Percentiles rank a stretch among this genome's conserved stretches.
These are phyloP conservation scores for Rhodotorula taiwanensis DNA, from an alignment of 768 basidiomycete species.

Conservation along the genomic window DNA sequence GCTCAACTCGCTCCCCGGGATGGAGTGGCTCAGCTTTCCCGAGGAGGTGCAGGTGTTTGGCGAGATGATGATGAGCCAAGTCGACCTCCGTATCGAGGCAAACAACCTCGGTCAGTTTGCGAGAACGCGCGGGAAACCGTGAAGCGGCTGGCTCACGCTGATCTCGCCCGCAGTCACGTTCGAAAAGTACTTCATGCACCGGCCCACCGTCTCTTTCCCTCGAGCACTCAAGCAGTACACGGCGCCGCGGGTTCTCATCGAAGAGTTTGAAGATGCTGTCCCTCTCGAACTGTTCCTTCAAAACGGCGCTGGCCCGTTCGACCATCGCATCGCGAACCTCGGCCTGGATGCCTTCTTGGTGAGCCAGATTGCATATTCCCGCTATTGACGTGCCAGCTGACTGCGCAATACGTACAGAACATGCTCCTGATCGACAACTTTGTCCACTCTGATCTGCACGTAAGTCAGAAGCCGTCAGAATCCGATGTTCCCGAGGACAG, in stretches of 20 bases:
- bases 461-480: slow-evolving; percentile 6
- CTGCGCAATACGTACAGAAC: slow-evolving; percentile 54
- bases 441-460: slow-evolving; percentile 60
- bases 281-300: slow-evolving; percentile 78
- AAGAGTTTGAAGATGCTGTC: slow-evolving; percentile 87
- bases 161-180: slow-evolving; percentile 53
- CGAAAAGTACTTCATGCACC: slow-evolving; percentile 69
- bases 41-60: slow-evolving; percentile 95
- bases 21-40: slow-evolving; percentile 91
- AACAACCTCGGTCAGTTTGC: slow-evolving; percentile 70
- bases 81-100: slow-evolving; percentile 84
- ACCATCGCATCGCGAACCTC: slow-evolving; percentile 78
- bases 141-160: too few species aligned
- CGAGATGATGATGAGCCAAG: slow-evolving; percentile 88
- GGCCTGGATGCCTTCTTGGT: slow-evolving; percentile 94
- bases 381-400: background rate
- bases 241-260: slow-evolving; percentile 73
- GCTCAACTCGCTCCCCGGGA: slow-evolving; percentile 75
- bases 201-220: slow-evolving; percentile 80
- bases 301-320: slow-evolving; percentile 87
- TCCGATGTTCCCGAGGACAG: too few species aligned
- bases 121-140: too few species aligned
- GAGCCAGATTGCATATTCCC: slow-evolving; percentile 39
- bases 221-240: slow-evolving; percentile 74
- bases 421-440: slow-evolving; percentile 98